Conservation (phyloP, 2,329 filamentous ascomycete genomes). For the Didymella lethalis region DNA sequence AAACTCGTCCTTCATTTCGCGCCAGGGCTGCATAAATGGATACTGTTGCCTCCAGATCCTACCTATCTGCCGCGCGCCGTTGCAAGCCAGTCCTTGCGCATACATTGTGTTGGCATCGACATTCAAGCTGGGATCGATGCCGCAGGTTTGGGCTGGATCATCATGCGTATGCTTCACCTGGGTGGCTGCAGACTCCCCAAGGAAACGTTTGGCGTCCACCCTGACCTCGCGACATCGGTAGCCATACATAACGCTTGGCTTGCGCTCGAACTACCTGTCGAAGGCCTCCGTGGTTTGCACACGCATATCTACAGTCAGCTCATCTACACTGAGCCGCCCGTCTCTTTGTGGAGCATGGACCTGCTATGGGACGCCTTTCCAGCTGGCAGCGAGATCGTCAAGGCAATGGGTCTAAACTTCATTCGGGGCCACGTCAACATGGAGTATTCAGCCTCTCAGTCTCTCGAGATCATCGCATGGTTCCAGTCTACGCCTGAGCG, state of each 20-base stretch:
- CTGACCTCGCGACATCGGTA: slow-evolving; percentile 21
- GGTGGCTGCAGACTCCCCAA: slow-evolving; percentile 12
- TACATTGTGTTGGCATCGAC: slow-evolving; percentile 31
- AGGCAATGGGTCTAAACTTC: slow-evolving; percentile 30
- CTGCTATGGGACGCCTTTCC: slow-evolving; percentile 30
- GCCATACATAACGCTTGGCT: slow-evolving; percentile 34
- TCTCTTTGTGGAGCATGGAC: slow-evolving; percentile 25
- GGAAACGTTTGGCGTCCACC: slow-evolving; percentile 15
- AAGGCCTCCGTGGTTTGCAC: slow-evolving; percentile 26
- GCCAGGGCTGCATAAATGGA: slow-evolving; percentile 29
- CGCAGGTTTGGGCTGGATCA: slow-evolving; percentile 28
- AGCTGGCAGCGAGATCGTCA: slow-evolving; percentile 16
- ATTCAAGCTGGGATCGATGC: slow-evolving; percentile 26
- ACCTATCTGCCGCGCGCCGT: slow-evolving; percentile 1
- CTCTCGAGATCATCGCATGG: slow-evolving; percentile 5
- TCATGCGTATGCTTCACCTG: slow-evolving; percentile 31
- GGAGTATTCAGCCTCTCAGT: slow-evolving; percentile 15
- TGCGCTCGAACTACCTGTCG: slow-evolving; percentile 27
- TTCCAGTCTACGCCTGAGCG: slow-evolving; percentile 4
- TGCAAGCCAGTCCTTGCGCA: slow-evolving; percentile 14
- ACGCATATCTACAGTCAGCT: slow-evolving; percentile 28
- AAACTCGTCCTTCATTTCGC: slow-evolving; percentile 32
- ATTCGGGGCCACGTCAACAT: slow-evolving; percentile 16
- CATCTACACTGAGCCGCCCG: slow-evolving; percentile 14
- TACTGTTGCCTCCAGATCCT: slow-evolving; percentile 24